These are phyloP conservation scores for Lenwebbia sp. DNA, from an alignment of 345 rosid species.

Conservation along the genomic window DNA sequence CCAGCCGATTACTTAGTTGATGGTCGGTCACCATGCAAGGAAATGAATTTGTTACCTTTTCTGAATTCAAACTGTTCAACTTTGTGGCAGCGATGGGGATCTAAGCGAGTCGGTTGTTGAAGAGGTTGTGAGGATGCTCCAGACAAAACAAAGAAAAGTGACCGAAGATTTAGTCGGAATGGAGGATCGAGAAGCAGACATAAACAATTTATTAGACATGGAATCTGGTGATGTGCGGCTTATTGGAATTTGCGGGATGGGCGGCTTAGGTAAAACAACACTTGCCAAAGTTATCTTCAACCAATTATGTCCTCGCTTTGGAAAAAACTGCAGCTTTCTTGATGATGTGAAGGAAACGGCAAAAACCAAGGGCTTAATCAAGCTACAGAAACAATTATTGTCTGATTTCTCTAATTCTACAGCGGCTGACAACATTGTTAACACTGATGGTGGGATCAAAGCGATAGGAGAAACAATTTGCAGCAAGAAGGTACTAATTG, in stretches of 20 bases:
- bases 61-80: not conserved
- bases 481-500: not conserved
- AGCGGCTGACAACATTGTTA: fast-evolving
- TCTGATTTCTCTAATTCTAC: not conserved
- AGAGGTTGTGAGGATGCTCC: not conserved
- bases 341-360: not conserved
- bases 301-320: not conserved
- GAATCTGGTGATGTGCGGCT: not conserved
- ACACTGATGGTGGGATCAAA: fast-evolving
- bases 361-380: not conserved
- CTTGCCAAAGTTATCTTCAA: not conserved
- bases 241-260: not conserved
- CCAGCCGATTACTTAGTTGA: not conserved
- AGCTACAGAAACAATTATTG: not conserved
- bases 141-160: not conserved
- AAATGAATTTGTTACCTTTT: not conserved
- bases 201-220: not conserved
- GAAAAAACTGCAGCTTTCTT: not conserved
- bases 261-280: not conserved
- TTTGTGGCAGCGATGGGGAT: not conserved
- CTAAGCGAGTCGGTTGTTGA: not conserved
- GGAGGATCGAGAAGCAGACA: not conserved
- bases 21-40: not conserved
- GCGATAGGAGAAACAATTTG: not conserved
- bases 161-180: not conserved